Base-by-base conservation (phyloP, 176 grass and related monocot species). In the Rhynchospora tenuis region DNA sequence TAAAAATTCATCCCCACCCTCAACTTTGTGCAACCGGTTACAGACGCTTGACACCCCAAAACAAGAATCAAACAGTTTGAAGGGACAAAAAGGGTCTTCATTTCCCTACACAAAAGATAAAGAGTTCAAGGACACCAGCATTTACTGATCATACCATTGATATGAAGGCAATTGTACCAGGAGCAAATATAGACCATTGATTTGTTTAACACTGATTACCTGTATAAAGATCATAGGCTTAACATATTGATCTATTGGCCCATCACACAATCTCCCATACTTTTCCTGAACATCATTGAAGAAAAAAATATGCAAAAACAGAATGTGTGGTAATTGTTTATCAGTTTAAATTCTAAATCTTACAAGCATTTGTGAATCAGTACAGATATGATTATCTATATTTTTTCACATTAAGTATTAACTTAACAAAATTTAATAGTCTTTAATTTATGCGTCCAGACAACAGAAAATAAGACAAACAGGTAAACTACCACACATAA, bases 1-100 rank as follows among this genome's bases (percentile, higher is more conserved):
- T 60, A 96, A 87, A 73, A 89, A 93, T 86, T 96, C 90, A 46
- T 95, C 90, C 10, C 93, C 93, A 46, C 93, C 89, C 84, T 90
- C 88, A 86, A 96, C 66, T 64, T 88, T 43, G 70, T 96, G 81
- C 62, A 91, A 33, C 83, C 70, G 77, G 84, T 88, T 91, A 57
- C 84, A 27, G 19, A 87, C 86, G 56, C 44, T 88, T 89, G 89
- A 93, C 50, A 89, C 89, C 74, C 88, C 86, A 17, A 79, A 47
- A 64, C 87, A 86, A 82, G 55, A 59, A 81, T 75, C 56, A 62
- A 97, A 89, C 55, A 52, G 88, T 57, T 93, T 63, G 47, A 91
- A 77, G 19, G 89, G 91, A 48, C 93, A 97, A 75, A 91, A 81
- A 5, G 83, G 71, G 84, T 97, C 91, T 84, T 89, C 91, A 84